Base-by-base conservation (phyloP, 768 basidiomycete genomes). In the Lactarius deliciosus region DNA sequence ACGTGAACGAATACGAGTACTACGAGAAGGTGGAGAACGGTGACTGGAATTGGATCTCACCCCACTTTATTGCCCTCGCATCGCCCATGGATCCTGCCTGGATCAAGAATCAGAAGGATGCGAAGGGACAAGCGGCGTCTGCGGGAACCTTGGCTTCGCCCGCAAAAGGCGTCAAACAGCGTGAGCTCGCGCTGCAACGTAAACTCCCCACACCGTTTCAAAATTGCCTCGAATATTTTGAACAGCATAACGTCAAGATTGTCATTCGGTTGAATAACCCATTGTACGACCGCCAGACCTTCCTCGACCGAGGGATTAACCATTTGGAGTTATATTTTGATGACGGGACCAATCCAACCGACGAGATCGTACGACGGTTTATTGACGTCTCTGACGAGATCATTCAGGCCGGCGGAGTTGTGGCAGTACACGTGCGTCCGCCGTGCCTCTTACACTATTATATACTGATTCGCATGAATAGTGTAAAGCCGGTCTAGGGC, bases 21-120 rank as follows among this genome's bases (percentile, higher is more conserved):
- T 96, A 95, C 75, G 96, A 98, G 75, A 95, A 95, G 77, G 94
- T 96, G 53, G 93, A 94, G 77, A 94, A 94, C 73, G 91, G 92
- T 16, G 94, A 96, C 76, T 95, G 94, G 91, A 96, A 96, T 73
- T 96, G 92, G 92, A 83, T 94, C 77, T 93, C 92, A 0, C 92
- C 92, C 1, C 85, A 90, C 69, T 94, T 95, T 73, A 90, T 98
- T 72, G 94, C 96, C 13, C 96, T 98, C 72, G 96, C 96, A 4
- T 95, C 93, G 0, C 96, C 95, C 0, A 85, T 92, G 68, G 93
- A 96, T 74, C 80, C 85, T 0, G 80, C 81, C 45, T 96, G 90
- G 86, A 82, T 94, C 72, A 93, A 93, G 77, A 82, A 79, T 56
- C 83, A 89, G 77, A 89, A 85, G 75, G 89, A 82, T 77, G 61